Evolutionary conservation across 2,329 filamentous ascomycete genomes (phyloP), one percentile per base, ranked within the genome.

Genomic region (Verticillium longisporum): DNA sequence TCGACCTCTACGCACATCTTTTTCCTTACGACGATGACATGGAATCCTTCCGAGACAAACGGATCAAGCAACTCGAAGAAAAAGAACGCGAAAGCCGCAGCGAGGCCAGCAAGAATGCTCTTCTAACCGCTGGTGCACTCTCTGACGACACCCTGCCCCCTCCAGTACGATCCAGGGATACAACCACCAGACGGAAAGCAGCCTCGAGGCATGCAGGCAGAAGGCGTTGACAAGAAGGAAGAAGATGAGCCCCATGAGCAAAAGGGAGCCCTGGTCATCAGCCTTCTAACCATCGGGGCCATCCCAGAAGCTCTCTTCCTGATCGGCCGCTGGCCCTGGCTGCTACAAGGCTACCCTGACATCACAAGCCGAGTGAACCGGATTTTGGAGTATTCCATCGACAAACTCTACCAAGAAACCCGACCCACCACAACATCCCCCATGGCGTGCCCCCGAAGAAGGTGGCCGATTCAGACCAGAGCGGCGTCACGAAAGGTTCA

Each of bases 261-360:
- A 70, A 99, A 99, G 74, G 87, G 94, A 0, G 80, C 88, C 55
- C 80, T 99, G 0, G 81, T 99, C 26, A 91, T 89, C 65, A 92
- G 92, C 67, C 81, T 99, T 15, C 83, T 99, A 2, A 90, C 90
- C 4, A 95, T 97, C 61, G 95, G 96, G 50, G 94, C 95, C 33
- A 81, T 99, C 37, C 95, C 95, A 0, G 95, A 99, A 75, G 88
- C 95, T 1, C 80, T 99, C 1, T 98, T 94, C 73, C 91, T 99
- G 60, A 83, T 97, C 7, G 94, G 94, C 37, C 88, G 90, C 60
- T 97, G 97, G 68, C 91, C 92, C 14, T 99, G 95, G 93, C 83
- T 99, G 56, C 84, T 92, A 11, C 92, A 97, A 62, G 85, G 88
- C 4, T 94, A 91, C 66, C 88, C 91, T 1, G 91, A 97, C 55